Evolutionary conservation across 1,139 yeast genomes (phyloP), one percentile per base, ranked within the genome.

Genomic region (Blastobotrys raffinosifermentans): DNA sequence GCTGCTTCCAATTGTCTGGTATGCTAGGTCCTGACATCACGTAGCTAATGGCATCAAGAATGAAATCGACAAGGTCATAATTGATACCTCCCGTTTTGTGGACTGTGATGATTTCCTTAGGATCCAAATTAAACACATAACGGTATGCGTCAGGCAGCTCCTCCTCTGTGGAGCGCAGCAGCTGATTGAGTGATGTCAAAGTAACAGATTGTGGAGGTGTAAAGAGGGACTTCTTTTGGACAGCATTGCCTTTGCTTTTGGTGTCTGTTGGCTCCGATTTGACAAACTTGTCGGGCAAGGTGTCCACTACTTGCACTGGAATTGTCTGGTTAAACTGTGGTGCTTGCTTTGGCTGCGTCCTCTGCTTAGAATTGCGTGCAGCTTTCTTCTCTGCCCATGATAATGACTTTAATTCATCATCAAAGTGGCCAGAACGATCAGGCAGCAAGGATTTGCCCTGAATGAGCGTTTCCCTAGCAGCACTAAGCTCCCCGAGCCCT

Each of bases 21-120:
- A 6, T 6, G 5, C 7, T 25, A 8, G 5, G 7, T 13, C 6
- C 15, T 10, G 13, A 14, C 7, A 25, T 6, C 5, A n/a, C 15
- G 34, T 45, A 44, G 9, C 52, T 31, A 2, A 69, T 63, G 0
- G 81, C 72, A 34, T 73, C 75, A 9, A 79, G 44, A 35, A 68
- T 66, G 46, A 77, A 74, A 19, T 69, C 70, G 11, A 80, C 57
- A 39, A 75, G 69, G 13, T 73, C 76, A 0, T 74, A 57, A 41
- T 81, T 89, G 1, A 81, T 58, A 1, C 85, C 85, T 2, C 72
- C 67, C 2, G 55, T 44, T 1, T 57, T 49, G 44, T 74, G 76
- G 2, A 75, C 51, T 1, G 54, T 52, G 1, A 49, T 33, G 29
- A 69, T 61, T 2, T 61, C 58, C 0, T 44, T 38, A 0, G 64